Percentiles rank a stretch among this genome's conserved stretches.
phyloP scores from a whole-genome alignment of 768 basidiomycete species.

The Amyloporia xantha region DNA sequence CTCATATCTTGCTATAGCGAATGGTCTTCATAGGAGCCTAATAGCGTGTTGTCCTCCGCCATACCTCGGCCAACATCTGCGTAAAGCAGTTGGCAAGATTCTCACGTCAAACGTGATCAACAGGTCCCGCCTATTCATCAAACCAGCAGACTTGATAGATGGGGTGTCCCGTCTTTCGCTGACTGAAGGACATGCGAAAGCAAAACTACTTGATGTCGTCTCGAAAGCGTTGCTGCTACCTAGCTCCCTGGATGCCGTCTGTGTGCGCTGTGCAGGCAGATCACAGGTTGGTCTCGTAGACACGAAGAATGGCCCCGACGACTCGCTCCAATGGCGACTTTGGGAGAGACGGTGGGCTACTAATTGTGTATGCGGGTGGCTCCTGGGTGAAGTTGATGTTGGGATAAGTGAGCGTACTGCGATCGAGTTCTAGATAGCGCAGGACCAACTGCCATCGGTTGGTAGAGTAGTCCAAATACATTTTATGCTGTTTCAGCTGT shows the following conservation, averaged over 20 bases:
- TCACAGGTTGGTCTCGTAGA: constrained; percentile 33
- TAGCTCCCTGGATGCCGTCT: constrained; percentile 33
- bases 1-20: constrained; percentile 30
- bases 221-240: constrained; percentile 47
- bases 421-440: too few species aligned
- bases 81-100: constrained; percentile 40
- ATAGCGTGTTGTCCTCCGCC: constrained; percentile 53
- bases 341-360: constrained; percentile 61
- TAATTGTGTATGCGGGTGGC: constrained; percentile 70
- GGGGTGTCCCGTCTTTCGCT: constrained; percentile 41
- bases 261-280: constrained; percentile 58
- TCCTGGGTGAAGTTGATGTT: constrained; percentile 47
- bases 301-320: constrained; percentile 22
- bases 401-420: too few species aligned
- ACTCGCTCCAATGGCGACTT: constrained; percentile 43
- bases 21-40: constrained; percentile 45
- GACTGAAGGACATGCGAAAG: constrained; percentile 31
- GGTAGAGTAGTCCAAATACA: too few species aligned
- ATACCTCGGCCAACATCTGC: constrained; percentile 37
- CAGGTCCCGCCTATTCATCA: constrained; percentile 66
- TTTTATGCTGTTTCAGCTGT: too few species aligned
- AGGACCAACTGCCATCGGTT: too few species aligned
- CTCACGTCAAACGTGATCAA: constrained; percentile 45
- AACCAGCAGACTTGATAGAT: constrained; percentile 64
- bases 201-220: constrained; percentile 50